Conservation (phyloP, 73 alveolate genomes). For the Strombidium stylifer region DNA sequence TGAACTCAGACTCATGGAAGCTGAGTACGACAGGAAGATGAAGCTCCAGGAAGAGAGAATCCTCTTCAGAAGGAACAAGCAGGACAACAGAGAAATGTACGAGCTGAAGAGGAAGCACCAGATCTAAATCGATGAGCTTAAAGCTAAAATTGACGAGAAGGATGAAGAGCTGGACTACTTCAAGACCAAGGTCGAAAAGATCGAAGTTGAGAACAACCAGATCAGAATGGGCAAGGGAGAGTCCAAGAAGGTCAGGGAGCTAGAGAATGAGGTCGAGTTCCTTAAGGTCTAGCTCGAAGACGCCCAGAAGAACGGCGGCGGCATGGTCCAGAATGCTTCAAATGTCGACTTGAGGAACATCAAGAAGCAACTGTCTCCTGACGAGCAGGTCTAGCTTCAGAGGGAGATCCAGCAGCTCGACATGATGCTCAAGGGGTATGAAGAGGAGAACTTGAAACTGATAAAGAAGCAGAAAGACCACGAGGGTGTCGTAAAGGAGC, state of each 20-base stretch:
- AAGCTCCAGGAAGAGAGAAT: conserved; percentile 43
- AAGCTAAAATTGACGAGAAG: conserved; percentile 7
- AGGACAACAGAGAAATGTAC: conserved; percentile 29
- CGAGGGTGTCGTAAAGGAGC: conserved; percentile 15
- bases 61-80: conserved; percentile 8
- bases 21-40: conserved; percentile 54
- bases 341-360: conserved; percentile 15
- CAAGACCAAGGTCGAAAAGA: conserved; percentile 16
- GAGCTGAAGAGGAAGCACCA: conserved; percentile 47
- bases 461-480: not conserved
- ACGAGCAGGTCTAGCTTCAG: conserved; percentile 33
- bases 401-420: conserved; percentile 41
- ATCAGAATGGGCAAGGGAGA: conserved; percentile 22
- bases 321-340: not conserved
- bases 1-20: conserved; percentile 31
- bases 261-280: conserved; percentile 37
- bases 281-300: conserved; percentile 19
- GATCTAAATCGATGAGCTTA: conserved; percentile 47
- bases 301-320: conserved; percentile 1
- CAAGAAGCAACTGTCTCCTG: conserved; percentile 10
- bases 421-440: conserved; percentile 35
- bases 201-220: conserved; percentile 51
- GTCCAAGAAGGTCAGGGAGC: conserved; percentile 28
- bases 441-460: conserved; percentile 46
- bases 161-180: conserved; percentile 49